A percentile compares a stretch with the other conserved stretches of the same genome.
phyloP scores from a whole-genome alignment of 2,329 filamentous ascomycete genomes.

The Davidsoniella neocaledoniae region DNA sequence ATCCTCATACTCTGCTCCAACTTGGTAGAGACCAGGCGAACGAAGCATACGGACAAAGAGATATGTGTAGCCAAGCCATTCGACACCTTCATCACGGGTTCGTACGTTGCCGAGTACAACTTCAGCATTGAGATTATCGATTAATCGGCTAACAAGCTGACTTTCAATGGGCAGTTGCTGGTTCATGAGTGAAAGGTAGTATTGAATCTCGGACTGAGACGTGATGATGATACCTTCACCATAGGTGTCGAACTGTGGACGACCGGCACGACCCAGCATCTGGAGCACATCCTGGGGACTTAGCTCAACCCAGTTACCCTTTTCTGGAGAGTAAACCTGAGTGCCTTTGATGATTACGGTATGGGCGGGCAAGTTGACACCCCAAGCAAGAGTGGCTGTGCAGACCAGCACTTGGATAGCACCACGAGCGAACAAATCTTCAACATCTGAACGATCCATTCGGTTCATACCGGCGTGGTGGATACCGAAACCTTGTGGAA shows the following conservation, averaged over 20 bases:
- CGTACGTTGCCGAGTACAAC: conserved; percentile 88
- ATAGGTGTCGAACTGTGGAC: conserved; percentile 93
- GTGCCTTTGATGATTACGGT: conserved; percentile 99
- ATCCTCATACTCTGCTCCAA: conserved; percentile 87
- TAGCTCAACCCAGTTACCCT: conserved; percentile 95
- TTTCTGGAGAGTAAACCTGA: conserved; percentile 93
- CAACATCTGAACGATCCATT: conserved; percentile 85
- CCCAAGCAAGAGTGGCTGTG: conserved; percentile 96
- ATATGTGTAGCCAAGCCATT: conserved; percentile 97
- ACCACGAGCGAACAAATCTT: conserved; percentile 83
- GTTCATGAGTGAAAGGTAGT: conserved; percentile 91
- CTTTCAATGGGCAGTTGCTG: conserved; percentile 96
- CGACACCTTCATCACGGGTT: conserved; percentile 86
- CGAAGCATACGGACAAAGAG: conserved; percentile 95
- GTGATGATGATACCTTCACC: conserved; percentile 99
- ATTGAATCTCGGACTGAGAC: conserved; percentile 84
- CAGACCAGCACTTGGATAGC: conserved; percentile 90
- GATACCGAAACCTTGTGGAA: conserved; percentile 95
- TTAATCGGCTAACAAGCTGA: conserved; percentile 81
- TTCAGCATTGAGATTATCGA: conserved; percentile 93
- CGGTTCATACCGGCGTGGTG: conserved; percentile 96
- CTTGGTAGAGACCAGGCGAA: conserved; percentile 85
- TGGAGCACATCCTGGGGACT: conserved; percentile 95
- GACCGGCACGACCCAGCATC: conserved; percentile 93
- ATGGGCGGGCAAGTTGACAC: conserved; percentile 93